Base-by-base conservation (phyloP, 202 grass and related monocot genomes). In the Zizania palustris region DNA sequence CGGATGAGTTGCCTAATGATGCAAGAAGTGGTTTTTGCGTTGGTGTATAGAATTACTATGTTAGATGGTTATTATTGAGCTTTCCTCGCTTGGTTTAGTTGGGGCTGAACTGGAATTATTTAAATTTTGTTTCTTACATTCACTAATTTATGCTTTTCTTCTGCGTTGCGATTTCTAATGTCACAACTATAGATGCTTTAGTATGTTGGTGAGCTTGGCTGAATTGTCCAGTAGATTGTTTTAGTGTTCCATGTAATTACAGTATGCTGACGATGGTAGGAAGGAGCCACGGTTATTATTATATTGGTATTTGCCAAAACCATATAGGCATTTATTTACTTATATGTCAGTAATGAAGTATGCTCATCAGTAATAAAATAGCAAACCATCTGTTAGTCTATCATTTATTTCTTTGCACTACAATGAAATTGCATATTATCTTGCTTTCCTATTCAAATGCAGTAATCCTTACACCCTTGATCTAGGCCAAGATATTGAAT, bases 271-370 rank as follows among this genome's bases (percentile, higher is more conserved):
- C 8, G n/a, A 80, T 68, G 33, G 15, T 11, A 39, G 19, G 34
- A 66, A 44, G 43, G 38, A 45, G n/a, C 48, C 36, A 7, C 4
- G 14, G 20, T 13, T 14, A 38, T 14, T 51, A 33, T 45, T 72
- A 18, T 14, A 9, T 56, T n/a, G 15, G 8, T 68, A 79, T 85
- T 72, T 71, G 60, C 21, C 11, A 3, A 65, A 71, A 15, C 16
- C 6, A 60, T 69, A 45, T n/a, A n/a, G n/a, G n/a, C 21, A 1
- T 56, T 60, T 39, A 18, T 53, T 18, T 53, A 16, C 18, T 22
- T 39, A 37, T n/a, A n/a, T n/a, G n/a, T 14, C 19, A 40, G 6
- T 57, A 11, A 33, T n/a, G 8, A 50, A 67, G 7, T 44, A 7
- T 39, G 51, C 51, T 33, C 11, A 45, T 46, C 33, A 74, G 21